Evolutionary conservation across 2,329 filamentous ascomycete species (phyloP), one percentile per base, ranked within the genome.

Genomic region (Bipolaris cookei): DNA sequence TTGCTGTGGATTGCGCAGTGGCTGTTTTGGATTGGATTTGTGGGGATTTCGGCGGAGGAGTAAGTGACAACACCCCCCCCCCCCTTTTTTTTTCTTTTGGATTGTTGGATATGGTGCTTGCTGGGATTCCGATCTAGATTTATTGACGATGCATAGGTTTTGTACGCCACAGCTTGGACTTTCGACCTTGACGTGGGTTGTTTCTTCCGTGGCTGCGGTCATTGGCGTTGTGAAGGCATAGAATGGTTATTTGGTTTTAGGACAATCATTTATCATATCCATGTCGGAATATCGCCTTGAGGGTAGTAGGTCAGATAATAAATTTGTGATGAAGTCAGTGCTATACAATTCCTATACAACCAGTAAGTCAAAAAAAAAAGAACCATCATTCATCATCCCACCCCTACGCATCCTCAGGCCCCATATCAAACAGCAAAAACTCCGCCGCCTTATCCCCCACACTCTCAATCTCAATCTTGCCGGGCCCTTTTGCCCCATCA

Each of bases 351-450:
- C 18, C 4, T n/a, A 23, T n/a, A 14, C 6, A 41, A 14, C n/a
- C n/a, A n/a, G n/a, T n/a, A 11, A 39, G 4, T 16, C 3, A 21
- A 16, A 42, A 25, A 2, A 5, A 20, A 41, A 37, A 37, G 4
- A 23, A n/a, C 7, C 3, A 5, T 25, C 14, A 8, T 16, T 3
- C 8, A 8, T 6, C 6, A 16, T n/a, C 4, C 2, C 14, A 21
- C 3, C 10, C 51, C 57, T 60, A 69, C 47, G 62, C 56, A 49
- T 69, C 62, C 39, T 69, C 62, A 3, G 63, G 55, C 0, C 78
- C 80, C 80, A 83, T 79, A 59, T 83, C 80, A 51, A 83, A 83
- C 50, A 83, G 59, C 65, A 83, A 68, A 46, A 83, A 82, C 65
- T 83, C 80, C 0, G 80, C 80, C 4, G 72, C 58, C 67, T 72